phyloP scores from a whole-genome alignment of 1,284 basidiomycete species.

The Ustilago sp. region DNA sequence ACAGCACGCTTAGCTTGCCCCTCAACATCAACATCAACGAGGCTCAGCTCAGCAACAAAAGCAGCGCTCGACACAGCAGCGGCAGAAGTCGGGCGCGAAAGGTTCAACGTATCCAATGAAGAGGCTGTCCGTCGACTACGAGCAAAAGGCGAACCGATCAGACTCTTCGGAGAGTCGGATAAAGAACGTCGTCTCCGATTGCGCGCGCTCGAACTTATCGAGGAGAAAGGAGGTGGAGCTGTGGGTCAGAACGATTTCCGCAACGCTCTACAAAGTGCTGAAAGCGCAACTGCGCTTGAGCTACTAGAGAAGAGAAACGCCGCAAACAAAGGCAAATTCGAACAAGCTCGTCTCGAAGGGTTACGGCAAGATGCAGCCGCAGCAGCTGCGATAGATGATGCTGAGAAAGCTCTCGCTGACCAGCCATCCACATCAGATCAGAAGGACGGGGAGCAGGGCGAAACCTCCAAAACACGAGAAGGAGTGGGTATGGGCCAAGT shows the following conservation, averaged over 20 bases:
- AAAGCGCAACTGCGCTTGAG: conserved; percentile 75
- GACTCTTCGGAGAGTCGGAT: conserved; percentile 93
- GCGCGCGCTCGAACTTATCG: conserved; percentile 91
- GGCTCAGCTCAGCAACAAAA: conserved; percentile 17
- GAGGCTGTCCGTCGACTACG: conserved; percentile 90
- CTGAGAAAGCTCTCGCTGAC: neutral
- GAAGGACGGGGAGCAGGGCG: neutral
- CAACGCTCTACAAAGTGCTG: conserved; percentile 85
- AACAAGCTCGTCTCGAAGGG: conserved; percentile 38
- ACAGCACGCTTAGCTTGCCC: neutral
- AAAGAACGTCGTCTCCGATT: conserved; percentile 89
- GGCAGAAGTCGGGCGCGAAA: conserved; percentile 58
- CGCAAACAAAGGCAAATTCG: conserved; percentile 42
- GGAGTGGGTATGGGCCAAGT: conserved; percentile 65
- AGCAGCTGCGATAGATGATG: conserved; percentile 2
- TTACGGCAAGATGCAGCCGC: conserved; percentile 11
- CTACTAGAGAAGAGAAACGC: conserved; percentile 75
- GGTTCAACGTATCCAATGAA: conserved; percentile 90
- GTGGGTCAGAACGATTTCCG: conserved; percentile 82
- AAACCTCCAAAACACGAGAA: conserved; percentile 30
- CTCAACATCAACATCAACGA: conserved; percentile 10
- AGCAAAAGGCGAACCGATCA: conserved; percentile 90
- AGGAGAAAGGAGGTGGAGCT: conserved; percentile 51
- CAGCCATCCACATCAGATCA: neutral
- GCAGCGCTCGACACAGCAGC: conserved; percentile 31